Base-by-base conservation (phyloP, 2,329 filamentous ascomycete genomes). In the Arachnomyces sp. region DNA sequence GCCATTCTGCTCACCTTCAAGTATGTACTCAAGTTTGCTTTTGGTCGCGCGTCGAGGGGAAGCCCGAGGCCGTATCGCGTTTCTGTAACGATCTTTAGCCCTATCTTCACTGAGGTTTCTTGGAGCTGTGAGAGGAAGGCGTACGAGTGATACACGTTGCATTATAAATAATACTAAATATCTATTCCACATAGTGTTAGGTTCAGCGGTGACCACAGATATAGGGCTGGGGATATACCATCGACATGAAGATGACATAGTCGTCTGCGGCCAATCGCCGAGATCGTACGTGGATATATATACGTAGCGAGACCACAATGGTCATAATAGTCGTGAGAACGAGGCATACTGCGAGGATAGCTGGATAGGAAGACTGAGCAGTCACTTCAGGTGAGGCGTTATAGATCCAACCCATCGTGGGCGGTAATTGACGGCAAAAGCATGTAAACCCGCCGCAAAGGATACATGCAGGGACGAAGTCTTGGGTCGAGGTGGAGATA, bases 21-120 rank as follows among this genome's bases (percentile, higher is more conserved):
- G 50, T 74, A 76, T 0, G 57, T 56, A 4, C 65, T 43, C 0
- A 72, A 49, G 32, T 70, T 65, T n/a, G 46, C 53, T n/a, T 58
- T 49, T 0, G 73, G 73, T 0, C 73, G 65, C 3, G 60, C 44
- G 5, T 39, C 45, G 6, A 74, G 39, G 0, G 71, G 68, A 2
- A 76, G 54, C 1, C 73, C 73, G 2, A 76, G 60, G 13, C 73
- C 72, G 44, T 70, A 76, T 54, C 67, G 65, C 3, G 71, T 74
- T 57, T 76, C 70, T 73, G 46, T 11, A 46, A 49, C 34, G 38
- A 25, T 25, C 20, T 25, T 25, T 25, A 5, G 5, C 20, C n/a
- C 28, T 31, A 13, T n/a, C n/a, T n/a, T 8, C 17, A 34, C 12
- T 34, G 13, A n/a, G n/a, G n/a, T n/a, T n/a, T n/a, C n/a, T n/a